Base-by-base conservation (phyloP, 345 rosid species). In the Pugionium dolabratum region DNA sequence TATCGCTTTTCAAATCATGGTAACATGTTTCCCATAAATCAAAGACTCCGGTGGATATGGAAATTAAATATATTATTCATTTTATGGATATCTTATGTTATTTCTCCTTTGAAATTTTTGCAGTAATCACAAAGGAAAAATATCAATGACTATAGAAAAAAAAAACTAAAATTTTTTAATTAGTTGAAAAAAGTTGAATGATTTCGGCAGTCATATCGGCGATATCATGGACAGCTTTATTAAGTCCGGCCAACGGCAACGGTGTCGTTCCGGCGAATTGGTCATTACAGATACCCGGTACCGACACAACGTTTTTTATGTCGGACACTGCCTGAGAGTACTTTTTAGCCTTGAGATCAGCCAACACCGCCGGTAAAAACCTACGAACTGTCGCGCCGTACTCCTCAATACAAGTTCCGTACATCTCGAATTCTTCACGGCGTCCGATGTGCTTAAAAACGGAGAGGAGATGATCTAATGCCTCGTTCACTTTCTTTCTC, bases 341-440 rank as follows among this genome's bases (percentile, higher is more conserved):
- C 2, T n/a, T 58, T 8, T 64, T 51, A 30, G 59, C 52, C 48
- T 64, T 70, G 1, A 70, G 3, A 69, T 64, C 9, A 33, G 34
- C 58, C 40, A n/a, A 4, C 4, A 9, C 48, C 1, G 37, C 63
- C 37, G 67, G 75, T 50, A 75, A 9, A 70, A 40, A 59, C 32
- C 72, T 70, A 6, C 3, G 1, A 31, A 58, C 10, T 1, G 71
- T 47, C 7, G 59, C 58, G 1, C 47, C 58, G 18, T 59, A 75
- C 34, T 44, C 71, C 25, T 70, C 59, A 4, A 75, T 27, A 58
- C 79, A 75, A 37, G 71, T 69, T 10, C 67, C 71, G 32, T 69
- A 75, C 0, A 0, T 26, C 43, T 62, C 55, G 18, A 2, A 75
- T 0, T 0, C 11, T 1, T 0, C 43, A 11, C 68, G 59, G 1